Evolutionary conservation across 2,329 filamentous ascomycete genomes (phyloP).

Genomic region (Pyricularia sp.): DNA sequence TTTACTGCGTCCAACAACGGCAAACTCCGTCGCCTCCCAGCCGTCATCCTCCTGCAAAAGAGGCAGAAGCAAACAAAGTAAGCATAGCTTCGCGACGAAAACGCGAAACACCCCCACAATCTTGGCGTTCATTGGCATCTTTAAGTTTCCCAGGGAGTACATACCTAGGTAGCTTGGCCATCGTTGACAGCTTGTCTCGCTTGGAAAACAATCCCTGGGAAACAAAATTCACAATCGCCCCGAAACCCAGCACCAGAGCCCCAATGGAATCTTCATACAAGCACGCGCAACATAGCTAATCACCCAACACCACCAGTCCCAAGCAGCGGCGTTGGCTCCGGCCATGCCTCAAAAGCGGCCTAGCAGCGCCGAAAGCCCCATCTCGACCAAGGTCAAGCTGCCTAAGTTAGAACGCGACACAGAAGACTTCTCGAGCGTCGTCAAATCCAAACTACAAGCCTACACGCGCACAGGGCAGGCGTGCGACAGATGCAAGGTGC

Average conservation of each 20-base stretch:
- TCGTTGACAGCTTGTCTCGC: background rate
- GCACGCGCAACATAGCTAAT: background rate
- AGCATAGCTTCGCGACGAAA: background rate
- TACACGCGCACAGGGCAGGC: constrained; percentile 68
- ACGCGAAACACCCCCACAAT: background rate
- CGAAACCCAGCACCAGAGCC: background rate
- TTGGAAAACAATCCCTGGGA: background rate
- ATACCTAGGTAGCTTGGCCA: background rate
- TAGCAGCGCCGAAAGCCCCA: constrained; percentile 23
- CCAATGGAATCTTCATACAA: background rate
- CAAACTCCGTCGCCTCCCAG: background rate
- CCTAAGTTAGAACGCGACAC: constrained; percentile 36
- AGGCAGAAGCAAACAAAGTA: background rate
- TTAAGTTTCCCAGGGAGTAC: background rate
- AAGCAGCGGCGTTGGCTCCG: background rate
- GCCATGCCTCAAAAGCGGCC: constrained; percentile 34
- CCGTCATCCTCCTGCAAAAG: background rate
- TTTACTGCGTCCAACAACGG: background rate
- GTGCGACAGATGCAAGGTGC: constrained; percentile 80
- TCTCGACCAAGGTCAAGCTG: constrained; percentile 34
- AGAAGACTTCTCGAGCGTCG: constrained; percentile 44
- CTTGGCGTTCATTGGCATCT: background rate
- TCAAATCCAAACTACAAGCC: constrained; percentile 45
- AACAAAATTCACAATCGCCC: background rate
- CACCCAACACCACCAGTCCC: background rate